Base-by-base conservation (phyloP, 805 yeast genomes). In the Diddensiella caesifluorescens region DNA sequence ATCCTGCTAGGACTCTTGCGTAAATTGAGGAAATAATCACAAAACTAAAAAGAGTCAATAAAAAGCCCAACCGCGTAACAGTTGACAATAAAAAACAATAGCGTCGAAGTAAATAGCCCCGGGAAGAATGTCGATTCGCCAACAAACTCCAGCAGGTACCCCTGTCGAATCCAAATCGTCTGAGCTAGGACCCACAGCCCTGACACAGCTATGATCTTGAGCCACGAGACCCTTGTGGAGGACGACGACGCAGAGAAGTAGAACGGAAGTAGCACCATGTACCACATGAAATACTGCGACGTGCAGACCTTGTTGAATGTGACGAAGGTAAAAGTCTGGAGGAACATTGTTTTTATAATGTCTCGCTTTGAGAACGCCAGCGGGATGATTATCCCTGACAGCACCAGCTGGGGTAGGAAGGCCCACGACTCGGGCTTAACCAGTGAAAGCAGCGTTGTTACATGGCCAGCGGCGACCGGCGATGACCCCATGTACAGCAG, bases 211-310 rank as follows among this genome's bases (percentile, higher is more conserved):
- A 69, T 26, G 37, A 33, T 41, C 7, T n/a, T 18, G 16, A 13
- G 32, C 32, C 32, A 29, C 5, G 22, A 10, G 10, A 19, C 27
- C 22, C 32, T n/a, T 5, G 38, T 38, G 4, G 41, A 36, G 22
- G 38, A 32, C 16, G 32, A 7, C 9, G 15, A 13, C 7, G 16
- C 6, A 13, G 6, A n/a, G n/a, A 13, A 20, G 53, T 68, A 80
- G 41, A 84, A 75, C 1, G 98, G 97, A 32, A 90, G 61, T 50
- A 89, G 77, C 10, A 88, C 83, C 52, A 92, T 64, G 56, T 83
- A 92, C 98, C 98, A 92, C 48, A 90, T 77, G 62, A 92, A 92
- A 63, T 92, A 92, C 65, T 92, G 98, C 1, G 96, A 86, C 0
- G 98, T 92, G 55, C 87, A 80, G 18, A 83, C 92, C 62, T 83